A percentile compares a stretch with the other conserved stretches of the same genome.
Evolutionary conservation across 1,284 basidiomycete genomes (phyloP).

Genomic region (Prillingera fragicola): DNA sequence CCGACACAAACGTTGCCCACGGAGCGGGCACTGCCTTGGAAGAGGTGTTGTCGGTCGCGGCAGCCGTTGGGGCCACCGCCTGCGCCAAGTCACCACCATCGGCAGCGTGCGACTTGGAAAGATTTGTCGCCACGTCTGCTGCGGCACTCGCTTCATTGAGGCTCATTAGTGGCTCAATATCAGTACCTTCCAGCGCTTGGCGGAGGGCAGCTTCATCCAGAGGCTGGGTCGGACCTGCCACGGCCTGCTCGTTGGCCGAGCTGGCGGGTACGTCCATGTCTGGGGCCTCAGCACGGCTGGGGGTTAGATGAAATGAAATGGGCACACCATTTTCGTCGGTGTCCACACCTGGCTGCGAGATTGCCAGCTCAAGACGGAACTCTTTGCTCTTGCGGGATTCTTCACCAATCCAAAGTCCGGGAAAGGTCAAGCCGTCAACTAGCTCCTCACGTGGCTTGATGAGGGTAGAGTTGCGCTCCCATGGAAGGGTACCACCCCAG

Average conservation of each 20-base stretch:
- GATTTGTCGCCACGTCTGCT: not conserved
- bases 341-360: constrained; percentile 18
- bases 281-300: not conserved
- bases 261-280: not conserved
- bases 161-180: constrained; percentile 5
- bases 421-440: constrained; percentile 31
- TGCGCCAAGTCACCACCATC: not conserved
- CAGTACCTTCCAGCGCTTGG: not conserved
- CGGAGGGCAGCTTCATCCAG: constrained; percentile 11
- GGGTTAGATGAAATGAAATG: not conserved
- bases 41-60: not conserved
- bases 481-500: constrained; percentile 31
- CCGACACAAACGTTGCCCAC: constrained; percentile 87
- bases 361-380: constrained; percentile 32
- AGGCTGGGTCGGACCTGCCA: not conserved
- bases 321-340: too few relatives aligned
- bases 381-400: constrained; percentile 33
- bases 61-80: not conserved
- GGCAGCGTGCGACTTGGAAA: not conserved
- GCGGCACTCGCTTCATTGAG: not conserved
- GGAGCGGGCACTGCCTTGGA: constrained; percentile 31
- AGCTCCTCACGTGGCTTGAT: constrained; percentile 24
- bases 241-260: not conserved
- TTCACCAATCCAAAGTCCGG: constrained; percentile 36
- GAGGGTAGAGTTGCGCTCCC: constrained; percentile 16